Percentiles rank a stretch among this genome's conserved stretches.
These are phyloP conservation scores for Bipolaris cookei DNA, from an alignment of 2,329 filamentous ascomycete genomes.

Conservation along the genomic window DNA sequence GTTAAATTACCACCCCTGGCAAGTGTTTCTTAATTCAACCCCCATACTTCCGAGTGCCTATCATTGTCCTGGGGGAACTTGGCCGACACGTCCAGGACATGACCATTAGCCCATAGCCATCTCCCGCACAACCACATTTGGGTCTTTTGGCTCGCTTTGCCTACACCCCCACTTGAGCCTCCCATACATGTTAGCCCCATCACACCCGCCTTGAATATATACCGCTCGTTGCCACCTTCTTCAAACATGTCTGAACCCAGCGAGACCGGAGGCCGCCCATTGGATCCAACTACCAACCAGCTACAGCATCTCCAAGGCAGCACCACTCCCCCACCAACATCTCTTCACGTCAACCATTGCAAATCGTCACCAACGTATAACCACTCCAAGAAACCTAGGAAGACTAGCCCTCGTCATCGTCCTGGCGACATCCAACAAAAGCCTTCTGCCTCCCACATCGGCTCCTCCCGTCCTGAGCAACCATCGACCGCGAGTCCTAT, in stretches of 20 bases:
- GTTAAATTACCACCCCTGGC: conserved; percentile 34
- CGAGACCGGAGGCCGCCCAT: conserved; percentile 44
- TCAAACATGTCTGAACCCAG: conserved; percentile 43
- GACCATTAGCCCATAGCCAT: conserved; percentile 40
- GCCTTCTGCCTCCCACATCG: conserved; percentile 32
- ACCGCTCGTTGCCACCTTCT: conserved; percentile 34
- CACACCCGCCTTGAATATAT: conserved; percentile 40
- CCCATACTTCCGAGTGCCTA: conserved; percentile 38
- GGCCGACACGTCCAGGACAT: conserved; percentile 39
- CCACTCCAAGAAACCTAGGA: conserved; percentile 28
- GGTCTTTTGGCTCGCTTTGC: conserved; percentile 34
- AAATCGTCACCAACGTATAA: conserved; percentile 38
- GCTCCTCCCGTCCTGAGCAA: conserved; percentile 41
- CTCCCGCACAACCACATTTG: conserved; percentile 44
- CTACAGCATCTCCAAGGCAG: conserved; percentile 32
- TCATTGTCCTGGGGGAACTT: conserved; percentile 35
- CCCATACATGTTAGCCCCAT: conserved; percentile 40
- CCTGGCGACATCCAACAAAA: conserved; percentile 32
- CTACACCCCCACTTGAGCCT: conserved; percentile 41
- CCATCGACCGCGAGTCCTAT: conserved; percentile 41
- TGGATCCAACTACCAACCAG: conserved; percentile 31
- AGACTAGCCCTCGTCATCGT: conserved; percentile 36
- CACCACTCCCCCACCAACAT: conserved; percentile 20
- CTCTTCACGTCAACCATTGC: conserved; percentile 27
- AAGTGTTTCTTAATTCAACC: conserved; percentile 40